These are phyloP conservation scores for Ogataea siamensis DNA, from an alignment of 805 yeast genomes.

Conservation along the genomic window DNA sequence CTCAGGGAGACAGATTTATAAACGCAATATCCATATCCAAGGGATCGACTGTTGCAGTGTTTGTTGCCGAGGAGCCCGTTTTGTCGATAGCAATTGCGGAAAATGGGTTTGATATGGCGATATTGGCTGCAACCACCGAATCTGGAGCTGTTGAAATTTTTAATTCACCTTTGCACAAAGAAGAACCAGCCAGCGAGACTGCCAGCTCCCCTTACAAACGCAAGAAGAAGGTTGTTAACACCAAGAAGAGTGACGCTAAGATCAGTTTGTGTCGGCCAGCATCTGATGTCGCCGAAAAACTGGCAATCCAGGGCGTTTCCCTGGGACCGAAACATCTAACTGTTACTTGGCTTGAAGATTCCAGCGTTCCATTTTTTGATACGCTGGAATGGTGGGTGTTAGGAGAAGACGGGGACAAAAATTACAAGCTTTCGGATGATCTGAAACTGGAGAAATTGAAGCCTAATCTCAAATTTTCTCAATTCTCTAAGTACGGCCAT, in stretches of 20 bases:
- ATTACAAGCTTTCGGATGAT: slow-evolving; percentile 28
- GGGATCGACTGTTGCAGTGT: slow-evolving; percentile 48
- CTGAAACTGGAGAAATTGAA: slow-evolving; percentile 36
- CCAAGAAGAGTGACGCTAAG: slow-evolving; percentile 48
- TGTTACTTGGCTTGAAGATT: slow-evolving; percentile 62
- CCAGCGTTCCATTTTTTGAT: slow-evolving; percentile 56
- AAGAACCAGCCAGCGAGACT: slow-evolving; percentile 13
- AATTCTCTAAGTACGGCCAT: slow-evolving; percentile 45
- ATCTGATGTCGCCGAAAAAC: slow-evolving; percentile 32
- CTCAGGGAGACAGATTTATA: slow-evolving; percentile 77
- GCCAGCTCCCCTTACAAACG: slow-evolving; percentile 34
- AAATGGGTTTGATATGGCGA: slow-evolving; percentile 31
- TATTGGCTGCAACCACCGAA: slow-evolving; percentile 64
- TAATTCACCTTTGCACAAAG: slow-evolving; percentile 45
- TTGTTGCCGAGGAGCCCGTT: slow-evolving; percentile 70
- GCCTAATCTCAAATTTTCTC: slow-evolving; percentile 41
- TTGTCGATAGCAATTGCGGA: slow-evolving; percentile 38
- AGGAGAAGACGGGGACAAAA: slow-evolving; percentile 20
- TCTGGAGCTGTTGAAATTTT: slow-evolving; percentile 74
- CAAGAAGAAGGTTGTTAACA: slow-evolving; percentile 47
- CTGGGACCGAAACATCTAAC: slow-evolving; percentile 37
- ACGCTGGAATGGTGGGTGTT: slow-evolving; percentile 46
- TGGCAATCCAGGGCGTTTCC: slow-evolving; percentile 24
- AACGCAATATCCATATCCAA: slow-evolving; percentile 58
- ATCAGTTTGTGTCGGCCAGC: slow-evolving; percentile 49